A percentile compares a stretch with the other conserved stretches of the same genome.
These are phyloP conservation scores for Cercospora nicotianae DNA, from an alignment of 2,329 filamentous ascomycete genomes.

Conservation along the genomic window DNA sequence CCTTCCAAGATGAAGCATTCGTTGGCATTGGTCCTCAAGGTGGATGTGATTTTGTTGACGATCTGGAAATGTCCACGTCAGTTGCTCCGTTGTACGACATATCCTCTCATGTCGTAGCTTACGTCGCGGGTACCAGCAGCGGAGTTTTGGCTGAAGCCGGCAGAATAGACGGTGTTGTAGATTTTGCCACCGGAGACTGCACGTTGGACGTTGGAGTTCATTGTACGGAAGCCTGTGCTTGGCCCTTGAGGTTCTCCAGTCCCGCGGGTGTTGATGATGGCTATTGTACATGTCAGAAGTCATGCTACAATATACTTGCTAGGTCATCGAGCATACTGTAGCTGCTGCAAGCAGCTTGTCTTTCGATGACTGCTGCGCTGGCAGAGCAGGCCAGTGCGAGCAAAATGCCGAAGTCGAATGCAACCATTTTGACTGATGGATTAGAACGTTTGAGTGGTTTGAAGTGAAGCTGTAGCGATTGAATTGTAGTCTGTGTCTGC, in stretches of 20 bases:
- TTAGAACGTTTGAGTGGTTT: background rate
- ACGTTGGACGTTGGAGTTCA: slow-evolving; percentile 36
- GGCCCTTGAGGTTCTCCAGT: slow-evolving; percentile 30
- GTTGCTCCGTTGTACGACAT: background rate
- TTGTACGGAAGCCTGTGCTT: slow-evolving; percentile 38
- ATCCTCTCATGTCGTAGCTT: background rate
- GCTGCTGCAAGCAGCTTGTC: slow-evolving; percentile 17
- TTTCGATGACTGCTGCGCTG: slow-evolving; percentile 16
- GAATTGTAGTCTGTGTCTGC: background rate
- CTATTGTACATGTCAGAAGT: slow-evolving; percentile 10
- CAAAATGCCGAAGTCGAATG: background rate
- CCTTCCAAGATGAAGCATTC: slow-evolving; percentile 43
- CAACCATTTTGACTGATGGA: slow-evolving; percentile 2
- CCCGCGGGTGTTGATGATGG: slow-evolving; percentile 35
- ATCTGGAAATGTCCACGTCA: slow-evolving; percentile 26
- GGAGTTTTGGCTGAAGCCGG: slow-evolving; percentile 34
- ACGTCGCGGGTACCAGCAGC: slow-evolving; percentile 34
- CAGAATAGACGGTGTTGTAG: slow-evolving; percentile 42
- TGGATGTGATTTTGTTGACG: slow-evolving; percentile 36
- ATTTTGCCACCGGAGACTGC: slow-evolving; percentile 37
- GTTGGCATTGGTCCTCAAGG: slow-evolving; percentile 31
- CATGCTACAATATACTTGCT: background rate
- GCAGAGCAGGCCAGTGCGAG: slow-evolving; percentile 14
- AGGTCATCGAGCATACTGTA: slow-evolving; percentile 10
- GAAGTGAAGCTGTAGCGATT: background rate